Evolutionary conservation across 2,329 filamentous ascomycete species (phyloP).

Genomic region (Ophiostoma pallidulum): DNA sequence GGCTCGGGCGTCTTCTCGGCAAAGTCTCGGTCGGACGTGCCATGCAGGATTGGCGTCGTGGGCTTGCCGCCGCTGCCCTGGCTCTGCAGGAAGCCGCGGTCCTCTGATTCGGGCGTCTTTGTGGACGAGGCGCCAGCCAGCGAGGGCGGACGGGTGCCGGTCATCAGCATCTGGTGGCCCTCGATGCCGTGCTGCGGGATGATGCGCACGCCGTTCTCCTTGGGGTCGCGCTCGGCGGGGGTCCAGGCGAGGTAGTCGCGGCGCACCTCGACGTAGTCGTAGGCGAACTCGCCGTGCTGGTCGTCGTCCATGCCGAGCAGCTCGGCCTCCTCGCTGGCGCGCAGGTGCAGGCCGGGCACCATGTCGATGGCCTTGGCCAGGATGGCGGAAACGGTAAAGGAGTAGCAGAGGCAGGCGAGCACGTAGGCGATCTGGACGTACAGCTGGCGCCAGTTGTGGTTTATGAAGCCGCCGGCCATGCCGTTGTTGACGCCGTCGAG

Average conservation of each 20-base stretch:
- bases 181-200: slow-evolving; percentile 65
- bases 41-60: too few relatives aligned
- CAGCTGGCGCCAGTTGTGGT: slow-evolving; percentile 63
- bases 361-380: slow-evolving; percentile 67
- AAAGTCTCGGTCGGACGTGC: too few relatives aligned
- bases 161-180: slow-evolving; percentile 53
- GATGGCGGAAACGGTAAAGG: slow-evolving; percentile 63
- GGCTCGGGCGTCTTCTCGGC: too few relatives aligned
- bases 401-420: slow-evolving; percentile 53
- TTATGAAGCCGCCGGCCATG: slow-evolving; percentile 58
- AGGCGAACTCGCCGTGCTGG: slow-evolving; percentile 82
- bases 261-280: slow-evolving; percentile 83
- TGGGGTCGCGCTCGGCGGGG: slow-evolving; percentile 58
- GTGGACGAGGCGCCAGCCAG: slow-evolving; percentile 2
- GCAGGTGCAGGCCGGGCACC: slow-evolving; percentile 68
- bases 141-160: slow-evolving; percentile 4
- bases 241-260: slow-evolving; percentile 85
- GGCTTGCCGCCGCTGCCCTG: neutral
- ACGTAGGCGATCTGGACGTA: slow-evolving; percentile 77
- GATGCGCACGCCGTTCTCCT: slow-evolving; percentile 44
- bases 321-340: slow-evolving; percentile 72
- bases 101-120: neutral
- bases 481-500: slow-evolving; percentile 67
- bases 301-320: slow-evolving; percentile 84
- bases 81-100: slow-evolving; percentile 2